These are phyloP conservation scores for Aureobasidium melanogenum DNA, from an alignment of 2,329 filamentous ascomycete species.

Conservation along the genomic window DNA sequence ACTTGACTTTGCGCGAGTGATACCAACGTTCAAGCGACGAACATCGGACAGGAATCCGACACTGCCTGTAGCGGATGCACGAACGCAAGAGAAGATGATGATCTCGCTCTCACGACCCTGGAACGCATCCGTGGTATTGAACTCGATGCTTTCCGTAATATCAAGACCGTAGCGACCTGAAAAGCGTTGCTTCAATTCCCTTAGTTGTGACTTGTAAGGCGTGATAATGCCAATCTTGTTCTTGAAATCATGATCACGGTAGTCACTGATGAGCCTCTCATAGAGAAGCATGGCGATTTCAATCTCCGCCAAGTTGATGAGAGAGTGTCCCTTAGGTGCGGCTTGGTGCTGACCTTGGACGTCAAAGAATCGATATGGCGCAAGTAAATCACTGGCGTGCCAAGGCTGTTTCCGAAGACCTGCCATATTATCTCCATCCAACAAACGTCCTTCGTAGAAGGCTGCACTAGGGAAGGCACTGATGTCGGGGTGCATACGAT, in stretches of 20 bases:
- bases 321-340: slow-evolving; percentile 75
- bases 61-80: slow-evolving; percentile 82
- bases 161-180: slow-evolving; percentile 59
- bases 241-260: slow-evolving; percentile 56
- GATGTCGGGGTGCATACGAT: slow-evolving; percentile 98
- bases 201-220: slow-evolving; percentile 89
- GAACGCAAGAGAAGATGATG: slow-evolving; percentile 97
- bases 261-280: slow-evolving; percentile 67
- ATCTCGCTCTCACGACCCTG: slow-evolving; percentile 95
- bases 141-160: slow-evolving; percentile 76
- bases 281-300: slow-evolving; percentile 81
- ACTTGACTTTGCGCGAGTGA: slow-evolving; percentile 93
- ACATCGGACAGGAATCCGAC: slow-evolving; percentile 99
- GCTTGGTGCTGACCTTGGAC: slow-evolving; percentile 79
- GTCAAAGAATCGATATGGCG: slow-evolving; percentile 95
- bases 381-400: slow-evolving; percentile 73
- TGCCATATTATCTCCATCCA: slow-evolving; percentile 80
- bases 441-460: slow-evolving; percentile 82
- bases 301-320: slow-evolving; percentile 82
- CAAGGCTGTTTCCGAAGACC: slow-evolving; percentile 68
- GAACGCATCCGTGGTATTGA: slow-evolving; percentile 98
- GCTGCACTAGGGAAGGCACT: slow-evolving; percentile 80
- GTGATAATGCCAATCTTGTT: slow-evolving; percentile 95
- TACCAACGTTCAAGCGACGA: slow-evolving; percentile 96
- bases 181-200: slow-evolving; percentile 70